Conservation (phyloP, 495 filamentous ascomycete species). For the Trichoderma erinaceum region DNA sequence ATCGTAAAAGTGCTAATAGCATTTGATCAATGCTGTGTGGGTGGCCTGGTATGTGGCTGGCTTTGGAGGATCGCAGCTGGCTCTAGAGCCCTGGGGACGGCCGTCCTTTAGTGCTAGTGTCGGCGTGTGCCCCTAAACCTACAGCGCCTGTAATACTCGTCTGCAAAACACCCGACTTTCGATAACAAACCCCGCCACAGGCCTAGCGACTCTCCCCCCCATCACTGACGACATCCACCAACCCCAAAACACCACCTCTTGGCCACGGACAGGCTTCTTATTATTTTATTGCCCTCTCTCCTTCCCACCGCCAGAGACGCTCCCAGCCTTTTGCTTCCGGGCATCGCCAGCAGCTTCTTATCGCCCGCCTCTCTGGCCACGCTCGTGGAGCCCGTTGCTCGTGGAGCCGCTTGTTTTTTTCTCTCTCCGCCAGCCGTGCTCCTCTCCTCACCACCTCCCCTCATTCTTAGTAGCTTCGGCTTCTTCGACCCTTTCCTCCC, state of each 20-base stretch:
- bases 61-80: no score
- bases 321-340: neutral
- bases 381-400: neutral
- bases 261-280: neutral
- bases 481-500: neutral
- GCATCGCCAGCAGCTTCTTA: slow-evolving; percentile 4
- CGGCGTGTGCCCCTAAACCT: no score
- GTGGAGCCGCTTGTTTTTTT: slow-evolving; percentile 13
- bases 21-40: no score
- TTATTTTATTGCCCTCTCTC: neutral
- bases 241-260: slow-evolving; percentile 3
- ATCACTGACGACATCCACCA: slow-evolving; percentile 13
- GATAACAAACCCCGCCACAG: slow-evolving; percentile 10
- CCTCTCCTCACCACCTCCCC: slow-evolving; percentile 2
- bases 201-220: slow-evolving; percentile 9
- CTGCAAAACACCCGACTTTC: neutral
- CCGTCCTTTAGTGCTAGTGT: no score
- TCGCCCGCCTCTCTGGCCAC: slow-evolving; percentile 3
- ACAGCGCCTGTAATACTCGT: no score
- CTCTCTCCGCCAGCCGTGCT: neutral
- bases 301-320: neutral
- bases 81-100: neutral
- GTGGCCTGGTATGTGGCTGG: no score
- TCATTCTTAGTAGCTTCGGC: neutral
- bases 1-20: no score